A percentile compares a stretch with the other conserved stretches of the same genome.
phyloP scores from a whole-genome alignment of 768 basidiomycete species.

The Amanita pseudoporphyria region DNA sequence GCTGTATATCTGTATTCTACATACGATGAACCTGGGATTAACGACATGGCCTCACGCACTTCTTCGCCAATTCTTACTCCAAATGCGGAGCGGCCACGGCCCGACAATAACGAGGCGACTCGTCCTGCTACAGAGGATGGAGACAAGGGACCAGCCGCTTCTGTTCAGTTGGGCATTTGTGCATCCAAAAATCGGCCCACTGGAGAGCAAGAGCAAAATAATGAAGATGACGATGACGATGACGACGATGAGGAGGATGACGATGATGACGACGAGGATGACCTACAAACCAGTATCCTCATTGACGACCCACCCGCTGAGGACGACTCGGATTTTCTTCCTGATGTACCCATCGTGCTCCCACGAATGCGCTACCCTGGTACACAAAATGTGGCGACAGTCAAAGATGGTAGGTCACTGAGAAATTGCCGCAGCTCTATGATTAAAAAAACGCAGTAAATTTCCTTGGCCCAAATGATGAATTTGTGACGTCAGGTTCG shows the following conservation, averaged over 20 bases:
- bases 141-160: neutral
- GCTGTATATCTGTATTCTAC: constrained; percentile 69
- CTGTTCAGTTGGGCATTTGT: neutral
- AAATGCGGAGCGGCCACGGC: constrained; percentile 15
- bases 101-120: constrained; percentile 3
- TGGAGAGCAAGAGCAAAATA: neutral
- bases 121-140: neutral
- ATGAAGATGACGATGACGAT: neutral
- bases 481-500: constrained; percentile 74
- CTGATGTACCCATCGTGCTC: constrained; percentile 42
- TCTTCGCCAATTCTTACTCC: constrained; percentile 22
- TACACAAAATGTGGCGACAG: constrained; percentile 69
- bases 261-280: constrained; percentile 16
- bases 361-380: constrained; percentile 61
- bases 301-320: constrained; percentile 17
- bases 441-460: constrained; percentile 42
- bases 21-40: constrained; percentile 41
- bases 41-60: constrained; percentile 13
- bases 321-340: constrained; percentile 17
- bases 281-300: constrained; percentile 14
- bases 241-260: neutral
- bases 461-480: constrained; percentile 70
- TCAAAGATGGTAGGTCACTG: constrained; percentile 67
- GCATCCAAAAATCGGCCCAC: neutral
- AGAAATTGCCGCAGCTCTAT: neutral